Base-by-base conservation (phyloP, 805 yeast genomes). In the Yarrowia sp. region DNA sequence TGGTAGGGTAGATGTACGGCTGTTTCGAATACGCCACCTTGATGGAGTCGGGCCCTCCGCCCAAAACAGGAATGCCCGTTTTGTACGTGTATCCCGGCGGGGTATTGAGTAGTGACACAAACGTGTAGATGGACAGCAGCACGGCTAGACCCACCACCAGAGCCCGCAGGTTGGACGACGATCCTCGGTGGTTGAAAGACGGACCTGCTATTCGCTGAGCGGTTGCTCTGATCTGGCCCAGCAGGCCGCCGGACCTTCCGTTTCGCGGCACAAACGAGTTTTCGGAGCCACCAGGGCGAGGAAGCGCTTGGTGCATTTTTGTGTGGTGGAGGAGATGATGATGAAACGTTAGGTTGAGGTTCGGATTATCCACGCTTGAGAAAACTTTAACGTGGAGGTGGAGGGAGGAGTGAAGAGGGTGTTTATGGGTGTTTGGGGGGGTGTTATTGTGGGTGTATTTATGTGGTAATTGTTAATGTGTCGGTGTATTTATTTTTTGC, bases 1-100 rank as follows among this genome's bases (percentile, higher is more conserved):
- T 58, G 51, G 30, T 36, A 6, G 64, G 64, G 46, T 46, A 61
- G 56, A 61, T 61, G 56, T 61, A 61, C n/a, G 64, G 64, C 58
- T 61, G 56, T 33, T 46, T 44, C 9, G 64, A 61, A 58, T 24
- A 54, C 17, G 61, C 61, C 22, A 54, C 44, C 46, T 54, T 36
- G 46, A 54, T 38, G 44, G 46, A 36, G 46, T 54, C 61, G 35
- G 61, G 61, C 7, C 61, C 61, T 3, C 61, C 61, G n/a, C 61
- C 61, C 1, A 26, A 24, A 12, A 54, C 61, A 17, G 61, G 61
- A 17, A 54, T 38, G 14, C 61, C 61, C 8, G 61, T 54, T 19
- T 54, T 54, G 26, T 54, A 54, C 33, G 44, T 54, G 26, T 36
- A 36, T 33, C 61, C 61, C 16, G 33, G 46, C 41, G 61, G 61